These are phyloP conservation scores for Pinus tabuliformis DNA, from an alignment of 75 land plant genomes.

Conservation along the genomic window DNA sequence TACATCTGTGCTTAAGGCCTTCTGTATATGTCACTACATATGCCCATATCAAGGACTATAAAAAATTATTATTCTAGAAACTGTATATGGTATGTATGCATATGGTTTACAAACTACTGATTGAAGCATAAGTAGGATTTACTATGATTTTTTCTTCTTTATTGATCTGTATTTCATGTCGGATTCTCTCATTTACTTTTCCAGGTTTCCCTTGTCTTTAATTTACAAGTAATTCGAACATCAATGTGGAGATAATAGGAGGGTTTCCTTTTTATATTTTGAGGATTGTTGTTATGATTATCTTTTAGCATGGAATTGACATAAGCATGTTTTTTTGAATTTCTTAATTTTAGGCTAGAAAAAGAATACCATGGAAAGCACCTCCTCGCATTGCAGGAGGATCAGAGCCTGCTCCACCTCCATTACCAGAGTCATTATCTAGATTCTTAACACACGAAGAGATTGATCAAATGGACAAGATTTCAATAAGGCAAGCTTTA, in stretches of 20 bases:
- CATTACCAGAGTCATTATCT: constrained; percentile 40
- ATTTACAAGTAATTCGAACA: not conserved
- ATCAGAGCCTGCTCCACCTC: constrained; percentile 54
- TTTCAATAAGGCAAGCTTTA: constrained; percentile 37
- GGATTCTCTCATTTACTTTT: no score
- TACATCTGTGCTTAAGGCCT: no score
- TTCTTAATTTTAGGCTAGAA: constrained; percentile 28
- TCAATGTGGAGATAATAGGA: not conserved
- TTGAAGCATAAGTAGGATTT: not conserved
- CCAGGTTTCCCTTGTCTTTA: no score
- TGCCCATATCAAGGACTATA: not conserved
- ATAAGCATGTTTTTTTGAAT: not conserved
- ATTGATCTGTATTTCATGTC: no score
- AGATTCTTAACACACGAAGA: constrained; percentile 23
- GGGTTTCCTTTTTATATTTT: not conserved
- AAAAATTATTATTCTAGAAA: not conserved
- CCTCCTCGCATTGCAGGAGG: constrained; percentile 48
- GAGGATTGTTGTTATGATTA: not conserved
- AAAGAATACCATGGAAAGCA: constrained; percentile 46
- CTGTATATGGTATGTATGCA: not conserved
- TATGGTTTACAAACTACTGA: not conserved
- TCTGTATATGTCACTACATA: not conserved
- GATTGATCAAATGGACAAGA: constrained; percentile 44
- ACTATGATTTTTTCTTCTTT: no score
- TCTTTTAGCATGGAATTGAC: not conserved